Percentiles rank a stretch among this genome's conserved stretches.
Conservation (phyloP, 148 eudicot genomes). For the Rhododendron griersonianum region DNA sequence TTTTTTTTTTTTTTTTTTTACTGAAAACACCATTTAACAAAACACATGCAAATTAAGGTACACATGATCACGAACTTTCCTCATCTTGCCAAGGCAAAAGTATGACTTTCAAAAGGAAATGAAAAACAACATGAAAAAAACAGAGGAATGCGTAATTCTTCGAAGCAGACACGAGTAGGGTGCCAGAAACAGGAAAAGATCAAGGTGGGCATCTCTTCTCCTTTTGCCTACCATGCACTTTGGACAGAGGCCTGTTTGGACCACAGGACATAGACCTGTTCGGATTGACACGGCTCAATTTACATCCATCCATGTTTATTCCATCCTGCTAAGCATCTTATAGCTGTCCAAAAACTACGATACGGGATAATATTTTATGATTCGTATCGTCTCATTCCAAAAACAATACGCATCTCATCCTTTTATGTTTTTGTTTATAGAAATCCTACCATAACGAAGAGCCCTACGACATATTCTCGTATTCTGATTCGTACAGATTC, state of each 20-base stretch:
- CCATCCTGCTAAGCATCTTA: not conserved
- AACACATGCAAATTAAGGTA: not conserved
- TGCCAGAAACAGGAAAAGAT: not conserved
- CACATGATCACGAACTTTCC: no score
- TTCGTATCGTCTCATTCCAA: no score
- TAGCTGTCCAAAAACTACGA: not conserved
- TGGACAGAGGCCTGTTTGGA: not conserved
- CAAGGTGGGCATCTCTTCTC: not conserved
- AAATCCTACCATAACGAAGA: no score
- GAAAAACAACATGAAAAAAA: no score
- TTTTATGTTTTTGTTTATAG: no score
- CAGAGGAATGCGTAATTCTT: not conserved
- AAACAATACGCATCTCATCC: no score
- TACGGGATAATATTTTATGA: no score
- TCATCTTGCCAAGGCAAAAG: not conserved
- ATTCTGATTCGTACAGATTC: no score
- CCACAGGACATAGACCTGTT: not conserved
- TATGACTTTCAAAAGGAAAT: not conserved
- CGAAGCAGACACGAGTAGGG: not conserved
- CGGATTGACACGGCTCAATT: not conserved
- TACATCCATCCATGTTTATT: not conserved
- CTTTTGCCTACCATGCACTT: not conserved
- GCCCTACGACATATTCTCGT: no score
- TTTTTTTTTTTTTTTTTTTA: no score
- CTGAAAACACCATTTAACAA: no score